Percentiles rank a stretch among this genome's conserved stretches.
These are phyloP conservation scores for Darksidea phi DNA, from an alignment of 495 filamentous ascomycete species.

Conservation along the genomic window DNA sequence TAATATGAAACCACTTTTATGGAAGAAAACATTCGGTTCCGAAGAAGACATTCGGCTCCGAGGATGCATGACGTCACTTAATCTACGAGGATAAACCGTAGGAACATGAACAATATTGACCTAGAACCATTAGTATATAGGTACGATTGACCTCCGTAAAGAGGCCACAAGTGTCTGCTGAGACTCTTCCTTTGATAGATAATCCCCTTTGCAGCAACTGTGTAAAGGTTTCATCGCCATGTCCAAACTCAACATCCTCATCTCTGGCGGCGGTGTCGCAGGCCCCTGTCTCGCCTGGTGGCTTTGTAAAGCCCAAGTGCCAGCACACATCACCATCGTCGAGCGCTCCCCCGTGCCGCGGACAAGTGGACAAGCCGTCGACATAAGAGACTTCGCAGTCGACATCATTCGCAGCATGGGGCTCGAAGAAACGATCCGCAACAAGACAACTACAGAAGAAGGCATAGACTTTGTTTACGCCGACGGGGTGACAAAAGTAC, in stretches of 20 bases:
- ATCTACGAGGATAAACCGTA: too few species aligned
- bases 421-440: constrained; percentile 28
- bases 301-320: constrained; percentile 31
- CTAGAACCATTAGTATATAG: too few species aligned
- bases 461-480: constrained; percentile 25
- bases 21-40: too few species aligned
- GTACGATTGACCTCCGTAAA: too few species aligned
- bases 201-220: too few species aligned
- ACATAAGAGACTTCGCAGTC: constrained; percentile 36
- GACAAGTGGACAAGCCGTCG: constrained; percentile 33
- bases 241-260: constrained; percentile 44
- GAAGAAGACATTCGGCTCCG: too few species aligned
- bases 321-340: constrained; percentile 34
- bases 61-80: too few species aligned
- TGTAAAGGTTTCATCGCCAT: not conserved
- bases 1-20: too few species aligned
- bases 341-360: constrained; percentile 34
- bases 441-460: constrained; percentile 30
- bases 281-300: constrained; percentile 47
- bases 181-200: too few species aligned
- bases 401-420: constrained; percentile 33
- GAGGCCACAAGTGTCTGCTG: too few species aligned
- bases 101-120: too few species aligned
- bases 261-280: constrained; percentile 49
- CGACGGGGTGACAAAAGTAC: constrained; percentile 24